Evolutionary conservation across 495 filamentous ascomycete species (phyloP).

Genomic region (Pseudomonodictys pantanalensis): DNA sequence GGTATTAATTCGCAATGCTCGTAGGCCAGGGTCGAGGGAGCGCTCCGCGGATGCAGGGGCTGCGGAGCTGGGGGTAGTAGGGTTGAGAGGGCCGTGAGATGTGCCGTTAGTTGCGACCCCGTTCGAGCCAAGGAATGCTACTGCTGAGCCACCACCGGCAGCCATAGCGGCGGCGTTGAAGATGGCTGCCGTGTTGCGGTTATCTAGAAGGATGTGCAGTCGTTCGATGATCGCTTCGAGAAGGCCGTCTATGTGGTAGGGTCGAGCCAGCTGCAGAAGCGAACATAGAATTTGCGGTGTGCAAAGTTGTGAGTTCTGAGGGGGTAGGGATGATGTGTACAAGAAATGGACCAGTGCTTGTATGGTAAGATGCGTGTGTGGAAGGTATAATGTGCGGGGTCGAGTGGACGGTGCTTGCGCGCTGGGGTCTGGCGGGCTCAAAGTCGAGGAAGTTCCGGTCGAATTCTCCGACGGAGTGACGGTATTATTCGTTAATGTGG

Average conservation of each 20-base stretch:
- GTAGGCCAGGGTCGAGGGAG: conserved; percentile 27
- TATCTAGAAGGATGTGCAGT: conserved; percentile 85
- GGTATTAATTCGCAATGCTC: conserved; percentile 40
- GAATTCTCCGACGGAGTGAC: conserved; percentile 26
- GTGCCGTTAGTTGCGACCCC: conserved; percentile 4
- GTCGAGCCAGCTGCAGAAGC: conserved; percentile 86
- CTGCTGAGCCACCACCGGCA: conserved; percentile 80
- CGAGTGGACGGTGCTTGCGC: conserved; percentile 57
- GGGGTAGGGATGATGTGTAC: conserved; percentile 84
- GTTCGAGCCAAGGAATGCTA: conserved; percentile 34
- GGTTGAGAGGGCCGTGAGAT: background rate
- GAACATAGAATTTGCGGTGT: conserved; percentile 95
- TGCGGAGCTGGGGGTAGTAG: background rate
- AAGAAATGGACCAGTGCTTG: conserved; percentile 86
- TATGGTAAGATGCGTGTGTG: conserved; percentile 84
- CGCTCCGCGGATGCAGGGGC: background rate
- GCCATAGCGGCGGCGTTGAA: conserved; percentile 99
- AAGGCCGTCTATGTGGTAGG: conserved; percentile 88
- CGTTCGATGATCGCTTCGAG: conserved; percentile 89
- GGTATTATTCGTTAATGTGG: conserved; percentile 37
- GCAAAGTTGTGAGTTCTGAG: conserved; percentile 71
- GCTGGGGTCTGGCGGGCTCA: conserved; percentile 52
- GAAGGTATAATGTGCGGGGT: conserved; percentile 84
- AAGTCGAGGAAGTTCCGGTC: conserved; percentile 36
- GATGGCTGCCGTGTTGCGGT: conserved; percentile 88